Conservation (phyloP, 345 rosid genomes). For the Citrus reticulata region DNA sequence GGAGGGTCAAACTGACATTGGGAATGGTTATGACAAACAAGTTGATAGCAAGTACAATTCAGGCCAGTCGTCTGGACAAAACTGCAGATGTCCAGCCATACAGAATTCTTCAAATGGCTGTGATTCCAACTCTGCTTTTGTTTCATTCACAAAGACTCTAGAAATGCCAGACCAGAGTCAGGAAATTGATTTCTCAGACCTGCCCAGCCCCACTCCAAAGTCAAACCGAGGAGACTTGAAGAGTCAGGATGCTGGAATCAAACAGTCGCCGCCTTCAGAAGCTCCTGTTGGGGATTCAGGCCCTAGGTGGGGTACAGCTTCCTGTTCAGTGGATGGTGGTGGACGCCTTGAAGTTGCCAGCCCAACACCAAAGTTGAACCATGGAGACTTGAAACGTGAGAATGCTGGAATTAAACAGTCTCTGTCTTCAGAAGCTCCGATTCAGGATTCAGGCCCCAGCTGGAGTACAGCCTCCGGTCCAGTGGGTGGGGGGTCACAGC, state of each 20-base stretch:
- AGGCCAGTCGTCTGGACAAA: constrained; percentile 39
- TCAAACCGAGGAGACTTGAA: constrained; percentile 41
- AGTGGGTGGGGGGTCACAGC: constrained; percentile 37
- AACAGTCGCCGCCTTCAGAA: constrained; percentile 46
- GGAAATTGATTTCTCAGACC: constrained; percentile 44
- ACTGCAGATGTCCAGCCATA: constrained; percentile 31
- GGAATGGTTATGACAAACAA: constrained; percentile 24
- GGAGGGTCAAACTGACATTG: constrained; percentile 18
- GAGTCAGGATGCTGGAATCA: constrained; percentile 39
- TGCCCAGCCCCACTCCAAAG: constrained; percentile 49
- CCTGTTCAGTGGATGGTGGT: constrained; percentile 57
- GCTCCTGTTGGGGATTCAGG: constrained; percentile 55
- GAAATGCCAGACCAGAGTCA: constrained; percentile 40
- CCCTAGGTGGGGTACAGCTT: constrained; percentile 66
- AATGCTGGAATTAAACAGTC: constrained; percentile 47
- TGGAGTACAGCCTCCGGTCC: constrained; percentile 70
- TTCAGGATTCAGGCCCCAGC: constrained; percentile 63
- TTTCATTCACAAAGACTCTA: constrained; percentile 36
- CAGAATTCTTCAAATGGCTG: constrained; percentile 24
- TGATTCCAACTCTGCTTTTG: constrained; percentile 33
- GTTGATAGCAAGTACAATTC: constrained; percentile 39
- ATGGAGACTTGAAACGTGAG: constrained; percentile 41
- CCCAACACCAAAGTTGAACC: constrained; percentile 42
- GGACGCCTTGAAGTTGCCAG: constrained; percentile 22
- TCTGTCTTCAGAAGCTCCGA: constrained; percentile 37